Conservation (phyloP, 805 yeast species). For the Wickerhamomyces hampshirensis region DNA sequence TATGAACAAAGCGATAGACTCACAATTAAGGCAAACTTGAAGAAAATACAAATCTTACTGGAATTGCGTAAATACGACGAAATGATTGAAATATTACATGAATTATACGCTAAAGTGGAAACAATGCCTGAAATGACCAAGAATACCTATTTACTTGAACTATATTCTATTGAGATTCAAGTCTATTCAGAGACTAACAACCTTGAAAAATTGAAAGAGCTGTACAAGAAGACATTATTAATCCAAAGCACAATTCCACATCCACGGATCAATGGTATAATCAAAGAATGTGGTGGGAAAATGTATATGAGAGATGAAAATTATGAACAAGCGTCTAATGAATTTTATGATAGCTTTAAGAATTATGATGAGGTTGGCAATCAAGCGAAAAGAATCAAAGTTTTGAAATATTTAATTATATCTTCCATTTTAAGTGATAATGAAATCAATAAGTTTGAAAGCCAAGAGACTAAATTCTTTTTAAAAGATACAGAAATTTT, state of each 20-base stretch:
- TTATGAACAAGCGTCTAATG: conserved; percentile 52
- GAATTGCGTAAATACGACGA: conserved; percentile 25
- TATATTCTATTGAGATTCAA: conserved; percentile 62
- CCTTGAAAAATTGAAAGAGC: conserved; percentile 36
- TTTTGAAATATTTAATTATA: conserved; percentile 57
- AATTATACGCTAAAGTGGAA: conserved; percentile 35
- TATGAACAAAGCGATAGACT: conserved; percentile 33
- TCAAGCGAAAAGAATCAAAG: conserved; percentile 46
- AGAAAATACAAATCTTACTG: conserved; percentile 35
- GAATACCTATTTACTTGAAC: conserved; percentile 51
- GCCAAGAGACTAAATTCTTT: conserved; percentile 26
- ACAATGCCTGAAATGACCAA: conserved; percentile 38
- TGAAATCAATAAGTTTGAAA: conserved; percentile 29
- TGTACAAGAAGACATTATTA: conserved; percentile 43
- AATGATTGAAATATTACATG: conserved; percentile 31
- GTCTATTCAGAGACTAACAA: conserved; percentile 38
- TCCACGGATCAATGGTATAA: conserved; percentile 68
- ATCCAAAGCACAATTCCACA: conserved; percentile 67
- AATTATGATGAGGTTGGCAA: conserved; percentile 66
- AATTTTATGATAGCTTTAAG: conserved; percentile 52
- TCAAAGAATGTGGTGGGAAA: conserved; percentile 72
- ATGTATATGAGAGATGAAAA: conserved; percentile 56
- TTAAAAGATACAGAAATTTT: conserved; percentile 20
- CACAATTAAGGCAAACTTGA: conserved; percentile 44
- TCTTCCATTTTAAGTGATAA: conserved; percentile 53